These are phyloP conservation scores for Penicillium polonicum DNA, from an alignment of 2,329 filamentous ascomycete species.

Conservation along the genomic window DNA sequence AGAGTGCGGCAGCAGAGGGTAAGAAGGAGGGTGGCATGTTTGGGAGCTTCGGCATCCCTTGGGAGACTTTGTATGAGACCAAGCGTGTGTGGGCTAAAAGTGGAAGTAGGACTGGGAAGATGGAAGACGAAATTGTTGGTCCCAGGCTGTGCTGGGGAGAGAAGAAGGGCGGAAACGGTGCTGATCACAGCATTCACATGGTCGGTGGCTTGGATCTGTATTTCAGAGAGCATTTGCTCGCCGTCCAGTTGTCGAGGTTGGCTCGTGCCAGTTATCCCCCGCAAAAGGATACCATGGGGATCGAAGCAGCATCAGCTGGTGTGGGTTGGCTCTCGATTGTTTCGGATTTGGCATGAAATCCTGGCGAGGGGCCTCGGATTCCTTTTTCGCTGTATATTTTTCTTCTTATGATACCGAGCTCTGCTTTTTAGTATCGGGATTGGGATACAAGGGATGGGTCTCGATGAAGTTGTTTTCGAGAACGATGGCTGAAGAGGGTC, in stretches of 20 bases:
- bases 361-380: background rate
- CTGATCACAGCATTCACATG: constrained; percentile 16
- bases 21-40: constrained; percentile 13
- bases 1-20: constrained; percentile 9
- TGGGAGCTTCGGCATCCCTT: constrained; percentile 9
- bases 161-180: constrained; percentile 14
- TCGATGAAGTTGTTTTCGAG: constrained; percentile 70
- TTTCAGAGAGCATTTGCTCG: constrained; percentile 21
- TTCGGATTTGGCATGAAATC: background rate
- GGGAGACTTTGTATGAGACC: constrained; percentile 21
- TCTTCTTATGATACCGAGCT: background rate
- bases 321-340: constrained; percentile 1
- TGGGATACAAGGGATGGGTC: constrained; percentile 68
- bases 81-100: constrained; percentile 19
- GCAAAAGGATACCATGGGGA: constrained; percentile 13
- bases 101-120: constrained; percentile 17
- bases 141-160: constrained; percentile 17
- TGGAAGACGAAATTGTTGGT: constrained; percentile 18
- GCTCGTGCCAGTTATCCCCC: constrained; percentile 15
- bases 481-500: constrained; percentile 54
- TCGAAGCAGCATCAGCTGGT: constrained; percentile 10
- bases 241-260: constrained; percentile 16
- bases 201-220: constrained; percentile 15
- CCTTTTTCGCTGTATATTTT: background rate
- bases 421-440: constrained; percentile 10